Conservation (phyloP, 2,329 filamentous ascomycete species). For the Penicillium decumbens region DNA sequence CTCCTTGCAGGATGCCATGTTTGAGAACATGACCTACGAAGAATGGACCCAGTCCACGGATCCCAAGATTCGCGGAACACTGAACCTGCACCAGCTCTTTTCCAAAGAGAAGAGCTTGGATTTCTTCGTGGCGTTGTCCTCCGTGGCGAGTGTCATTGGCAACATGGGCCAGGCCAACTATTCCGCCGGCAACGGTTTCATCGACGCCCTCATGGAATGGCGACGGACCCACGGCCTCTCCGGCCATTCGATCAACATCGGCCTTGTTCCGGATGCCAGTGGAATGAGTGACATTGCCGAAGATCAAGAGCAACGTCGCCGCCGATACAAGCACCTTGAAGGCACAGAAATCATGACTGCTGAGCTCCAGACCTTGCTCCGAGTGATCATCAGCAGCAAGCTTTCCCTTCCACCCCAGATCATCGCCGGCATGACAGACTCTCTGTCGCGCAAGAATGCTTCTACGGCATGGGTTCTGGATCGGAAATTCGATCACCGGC, state of each 20-base stretch:
- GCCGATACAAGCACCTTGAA: constrained; percentile 19
- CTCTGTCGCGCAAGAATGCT: constrained; percentile 12
- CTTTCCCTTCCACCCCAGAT: constrained; percentile 15
- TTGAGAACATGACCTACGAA: constrained; percentile 19
- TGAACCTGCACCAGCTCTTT: constrained; percentile 15
- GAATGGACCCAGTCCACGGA: constrained; percentile 11
- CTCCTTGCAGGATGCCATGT: constrained; percentile 18
- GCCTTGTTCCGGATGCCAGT: constrained; percentile 22
- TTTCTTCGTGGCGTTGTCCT: constrained; percentile 54
- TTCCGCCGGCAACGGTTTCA: constrained; percentile 48
- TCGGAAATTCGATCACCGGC: constrained; percentile 21
- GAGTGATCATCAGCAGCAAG: constrained; percentile 17
- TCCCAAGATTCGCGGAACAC: constrained; percentile 13
- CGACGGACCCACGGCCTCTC: constrained; percentile 10
- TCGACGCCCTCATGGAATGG: constrained; percentile 21
- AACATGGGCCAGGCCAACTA: constrained; percentile 58
- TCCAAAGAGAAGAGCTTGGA: constrained; percentile 20
- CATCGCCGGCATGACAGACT: constrained; percentile 20
- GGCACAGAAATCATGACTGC: constrained; percentile 19
- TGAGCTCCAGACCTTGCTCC: constrained; percentile 18
- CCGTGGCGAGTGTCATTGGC: constrained; percentile 53
- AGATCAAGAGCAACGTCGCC: constrained; percentile 15
- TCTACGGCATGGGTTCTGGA: constrained; percentile 17
- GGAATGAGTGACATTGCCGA: constrained; percentile 19
- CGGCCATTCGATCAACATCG: constrained; percentile 19